These are phyloP conservation scores for Calycina herbarum DNA, from an alignment of 2,329 filamentous ascomycete species.

Conservation along the genomic window DNA sequence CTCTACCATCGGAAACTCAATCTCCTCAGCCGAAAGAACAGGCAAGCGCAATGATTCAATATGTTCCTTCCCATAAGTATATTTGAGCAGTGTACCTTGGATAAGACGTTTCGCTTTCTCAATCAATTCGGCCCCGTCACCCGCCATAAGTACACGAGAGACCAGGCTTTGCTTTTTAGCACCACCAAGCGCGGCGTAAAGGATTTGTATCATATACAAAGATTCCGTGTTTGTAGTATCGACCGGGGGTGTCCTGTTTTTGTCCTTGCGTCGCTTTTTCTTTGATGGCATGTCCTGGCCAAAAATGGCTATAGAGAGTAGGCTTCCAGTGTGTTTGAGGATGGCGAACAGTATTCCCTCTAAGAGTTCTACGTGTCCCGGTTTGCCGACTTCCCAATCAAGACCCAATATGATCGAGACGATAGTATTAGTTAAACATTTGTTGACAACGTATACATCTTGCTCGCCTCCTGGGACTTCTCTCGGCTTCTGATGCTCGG, in stretches of 20 bases:
- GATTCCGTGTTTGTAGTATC: conserved; percentile 19
- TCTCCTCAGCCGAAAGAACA: conserved; percentile 17
- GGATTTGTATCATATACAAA: conserved; percentile 30
- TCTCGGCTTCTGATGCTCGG: conserved; percentile 14
- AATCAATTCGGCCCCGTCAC: neutral
- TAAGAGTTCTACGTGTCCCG: conserved; percentile 38
- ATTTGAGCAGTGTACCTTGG: conserved; percentile 30
- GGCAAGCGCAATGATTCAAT: conserved; percentile 27
- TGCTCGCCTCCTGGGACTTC: conserved; percentile 5
- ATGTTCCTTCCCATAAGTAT: conserved; percentile 24
- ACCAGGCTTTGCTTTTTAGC: conserved; percentile 22
- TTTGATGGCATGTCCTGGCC: conserved; percentile 35
- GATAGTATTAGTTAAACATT: conserved; percentile 23
- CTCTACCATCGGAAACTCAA: neutral
- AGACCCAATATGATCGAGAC: conserved; percentile 22
- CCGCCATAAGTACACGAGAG: conserved; percentile 21
- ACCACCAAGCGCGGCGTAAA: conserved; percentile 29
- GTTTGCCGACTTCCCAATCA: conserved; percentile 25
- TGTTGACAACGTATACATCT: conserved; percentile 29
- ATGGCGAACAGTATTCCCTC: conserved; percentile 44
- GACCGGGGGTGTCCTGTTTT: neutral
- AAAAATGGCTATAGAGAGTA: conserved; percentile 43
- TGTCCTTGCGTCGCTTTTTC: conserved; percentile 27
- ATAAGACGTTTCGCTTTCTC: conserved; percentile 24
- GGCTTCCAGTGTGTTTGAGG: conserved; percentile 41